Conservation (phyloP, 352 stramenopile species). For the Pythium plurisporium region DNA sequence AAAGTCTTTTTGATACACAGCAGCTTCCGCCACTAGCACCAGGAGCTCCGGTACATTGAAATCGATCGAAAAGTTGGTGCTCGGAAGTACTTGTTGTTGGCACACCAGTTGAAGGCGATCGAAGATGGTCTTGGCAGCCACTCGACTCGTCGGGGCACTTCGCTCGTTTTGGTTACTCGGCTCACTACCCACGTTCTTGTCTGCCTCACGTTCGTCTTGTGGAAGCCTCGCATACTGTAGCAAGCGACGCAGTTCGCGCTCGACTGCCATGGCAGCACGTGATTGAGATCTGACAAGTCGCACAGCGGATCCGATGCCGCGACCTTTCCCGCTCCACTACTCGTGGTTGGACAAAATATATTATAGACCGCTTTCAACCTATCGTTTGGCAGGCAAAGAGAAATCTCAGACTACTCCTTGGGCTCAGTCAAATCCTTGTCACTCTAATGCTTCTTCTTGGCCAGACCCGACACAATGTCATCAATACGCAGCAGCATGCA, state of each 20-base stretch:
- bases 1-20: conserved; percentile 64
- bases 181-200: not conserved
- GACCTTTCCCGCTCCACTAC: conserved; percentile 31
- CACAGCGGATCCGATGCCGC: conserved; percentile 7
- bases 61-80: conserved; percentile 15
- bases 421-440: no score
- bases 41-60: conserved; percentile 69
- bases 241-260: conserved; percentile 47
- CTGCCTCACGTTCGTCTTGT: not conserved
- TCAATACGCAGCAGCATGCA: conserved; percentile 99
- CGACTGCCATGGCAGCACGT: conserved; percentile 34
- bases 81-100: conserved; percentile 35
- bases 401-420: no score
- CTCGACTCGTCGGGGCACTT: not conserved
- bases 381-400: conserved; percentile 12
- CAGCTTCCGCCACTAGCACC: conserved; percentile 66
- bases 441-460: conserved; percentile 90
- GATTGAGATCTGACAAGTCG: not conserved
- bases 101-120: conserved; percentile 27
- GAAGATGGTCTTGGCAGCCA: conserved; percentile 34
- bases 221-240: conserved; percentile 39
- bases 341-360: conserved; percentile 54
- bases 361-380: conserved; percentile 45
- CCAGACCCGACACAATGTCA: conserved; percentile 99
- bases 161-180: not conserved